Conservation (phyloP, 768 basidiomycete species). For the Holtermanniella nyarrowii region DNA sequence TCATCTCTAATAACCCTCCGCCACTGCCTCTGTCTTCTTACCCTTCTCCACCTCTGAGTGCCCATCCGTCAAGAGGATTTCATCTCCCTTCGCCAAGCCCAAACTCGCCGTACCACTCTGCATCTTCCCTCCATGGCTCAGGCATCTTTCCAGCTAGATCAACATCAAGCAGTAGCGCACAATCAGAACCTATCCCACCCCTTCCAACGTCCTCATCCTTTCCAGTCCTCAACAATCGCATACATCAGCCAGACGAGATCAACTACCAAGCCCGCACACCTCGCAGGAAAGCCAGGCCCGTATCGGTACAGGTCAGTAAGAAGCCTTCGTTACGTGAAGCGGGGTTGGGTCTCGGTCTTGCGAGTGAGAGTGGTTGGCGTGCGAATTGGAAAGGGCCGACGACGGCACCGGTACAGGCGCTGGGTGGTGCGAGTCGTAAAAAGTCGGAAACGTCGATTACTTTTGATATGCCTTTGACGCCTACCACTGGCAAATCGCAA, state of each 20-base stretch:
- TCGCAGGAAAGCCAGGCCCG: neutral
- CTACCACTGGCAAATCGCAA: neutral
- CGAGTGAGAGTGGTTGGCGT: too few relatives aligned
- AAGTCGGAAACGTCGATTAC: neutral
- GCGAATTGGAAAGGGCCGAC: neutral
- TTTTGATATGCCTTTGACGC: neutral
- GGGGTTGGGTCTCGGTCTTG: neutral
- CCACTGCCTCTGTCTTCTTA: slow-evolving; percentile 17
- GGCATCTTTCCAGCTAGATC: neutral
- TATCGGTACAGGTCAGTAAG: neutral
- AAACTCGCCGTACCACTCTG: slow-evolving; percentile 19
- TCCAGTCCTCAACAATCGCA: slow-evolving; percentile 1
- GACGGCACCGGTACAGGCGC: neutral
- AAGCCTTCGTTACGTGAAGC: neutral
- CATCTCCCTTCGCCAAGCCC: slow-evolving; percentile 32
- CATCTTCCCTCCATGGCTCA: neutral
- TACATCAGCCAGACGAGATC: neutral
- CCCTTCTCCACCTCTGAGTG: slow-evolving; percentile 5
- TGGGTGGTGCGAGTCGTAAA: neutral
- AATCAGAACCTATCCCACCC: slow-evolving; percentile 9
- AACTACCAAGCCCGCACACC: neutral
- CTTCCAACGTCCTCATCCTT: slow-evolving; percentile 26
- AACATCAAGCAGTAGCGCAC: neutral
- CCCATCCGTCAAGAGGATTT: slow-evolving; percentile 23
- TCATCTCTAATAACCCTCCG: slow-evolving; percentile 11